Percentiles rank a stretch among this genome's conserved stretches.
Evolutionary conservation across 1,284 basidiomycete species (phyloP).

Genomic region (Ganoderma boninense): DNA sequence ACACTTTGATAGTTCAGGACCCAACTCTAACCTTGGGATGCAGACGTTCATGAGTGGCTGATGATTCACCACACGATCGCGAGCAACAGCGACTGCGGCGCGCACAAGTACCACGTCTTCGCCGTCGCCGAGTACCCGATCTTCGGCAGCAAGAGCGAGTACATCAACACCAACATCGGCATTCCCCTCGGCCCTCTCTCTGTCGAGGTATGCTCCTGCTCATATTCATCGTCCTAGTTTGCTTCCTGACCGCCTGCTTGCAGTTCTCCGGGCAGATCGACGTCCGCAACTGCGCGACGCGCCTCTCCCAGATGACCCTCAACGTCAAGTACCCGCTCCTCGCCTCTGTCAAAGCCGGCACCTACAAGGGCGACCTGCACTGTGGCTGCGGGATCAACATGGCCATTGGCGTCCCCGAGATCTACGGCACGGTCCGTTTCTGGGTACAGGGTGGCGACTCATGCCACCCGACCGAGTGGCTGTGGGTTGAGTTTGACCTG

Average conservation of each 20-base stretch:
- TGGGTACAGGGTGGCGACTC: neutral
- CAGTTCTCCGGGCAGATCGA: conserved; percentile 1
- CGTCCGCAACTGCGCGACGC: neutral
- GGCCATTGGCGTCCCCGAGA: conserved; percentile 1
- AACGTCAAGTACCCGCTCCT: conserved; percentile 6
- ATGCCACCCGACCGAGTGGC: neutral
- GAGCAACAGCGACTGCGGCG: neutral
- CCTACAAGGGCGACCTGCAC: conserved; percentile 3
- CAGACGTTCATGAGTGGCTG: conserved; percentile 3
- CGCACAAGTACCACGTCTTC: conserved; percentile 4
- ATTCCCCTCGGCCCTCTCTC: neutral
- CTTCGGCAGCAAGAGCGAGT: neutral
- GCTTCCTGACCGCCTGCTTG: neutral
- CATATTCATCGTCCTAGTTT: too few species aligned
- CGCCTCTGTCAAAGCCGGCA: neutral
- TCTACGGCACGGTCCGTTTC: neutral
- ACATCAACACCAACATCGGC: neutral
- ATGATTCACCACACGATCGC: neutral
- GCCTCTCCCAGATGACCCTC: neutral
- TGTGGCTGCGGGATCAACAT: neutral
- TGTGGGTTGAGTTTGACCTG: neutral
- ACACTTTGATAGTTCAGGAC: too few species aligned
- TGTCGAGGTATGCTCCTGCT: neutral
- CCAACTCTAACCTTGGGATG: neutral
- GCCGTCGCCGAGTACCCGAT: conserved; percentile 4